Evolutionary conservation across 2,329 filamentous ascomycete genomes (phyloP).

Genomic region (Aspergillus bombycis): DNA sequence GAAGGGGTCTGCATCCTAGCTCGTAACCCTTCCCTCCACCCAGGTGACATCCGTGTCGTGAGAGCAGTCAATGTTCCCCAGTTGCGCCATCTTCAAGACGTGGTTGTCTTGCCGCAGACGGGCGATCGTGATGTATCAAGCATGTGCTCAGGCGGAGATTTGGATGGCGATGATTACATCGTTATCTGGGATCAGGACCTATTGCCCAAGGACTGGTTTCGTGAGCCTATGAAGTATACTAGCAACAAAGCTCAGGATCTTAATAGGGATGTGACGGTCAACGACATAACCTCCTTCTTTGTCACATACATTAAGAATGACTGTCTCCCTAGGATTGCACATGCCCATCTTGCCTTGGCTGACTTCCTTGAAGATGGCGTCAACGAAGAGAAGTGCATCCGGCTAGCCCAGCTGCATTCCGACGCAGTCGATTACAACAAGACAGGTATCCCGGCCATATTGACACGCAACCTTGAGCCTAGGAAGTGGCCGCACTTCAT

Average conservation of each 20-base stretch:
- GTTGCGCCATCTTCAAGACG: slow-evolving; percentile 78
- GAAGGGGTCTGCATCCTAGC: slow-evolving; percentile 80
- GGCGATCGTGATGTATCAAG: slow-evolving; percentile 84
- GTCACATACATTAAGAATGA: slow-evolving; percentile 93
- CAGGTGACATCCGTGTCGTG: slow-evolving; percentile 88
- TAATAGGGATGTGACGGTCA: slow-evolving; percentile 65
- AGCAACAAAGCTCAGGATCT: slow-evolving; percentile 60
- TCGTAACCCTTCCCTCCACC: slow-evolving; percentile 90
- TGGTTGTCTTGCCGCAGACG: slow-evolving; percentile 81
- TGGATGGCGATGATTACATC: slow-evolving; percentile 95
- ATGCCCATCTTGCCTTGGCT: slow-evolving; percentile 76
- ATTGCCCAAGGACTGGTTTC: slow-evolving; percentile 71
- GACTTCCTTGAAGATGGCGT: slow-evolving; percentile 68
- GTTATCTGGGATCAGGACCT: slow-evolving; percentile 85
- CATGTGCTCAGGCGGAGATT: slow-evolving; percentile 94
- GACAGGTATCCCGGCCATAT: slow-evolving; percentile 75
- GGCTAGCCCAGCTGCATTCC: slow-evolving; percentile 80
- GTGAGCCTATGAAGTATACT: slow-evolving; percentile 76
- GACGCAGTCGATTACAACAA: slow-evolving; percentile 94
- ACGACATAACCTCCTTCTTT: slow-evolving; percentile 82
- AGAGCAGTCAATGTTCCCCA: slow-evolving; percentile 74
- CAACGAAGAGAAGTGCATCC: slow-evolving; percentile 69
- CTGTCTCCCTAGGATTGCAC: slow-evolving; percentile 75
- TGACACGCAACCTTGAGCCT: slow-evolving; percentile 65
- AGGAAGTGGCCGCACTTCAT: slow-evolving; percentile 82